These are phyloP conservation scores for Termitomyces eurrhizus DNA, from an alignment of 768 basidiomycete species.

Conservation along the genomic window DNA sequence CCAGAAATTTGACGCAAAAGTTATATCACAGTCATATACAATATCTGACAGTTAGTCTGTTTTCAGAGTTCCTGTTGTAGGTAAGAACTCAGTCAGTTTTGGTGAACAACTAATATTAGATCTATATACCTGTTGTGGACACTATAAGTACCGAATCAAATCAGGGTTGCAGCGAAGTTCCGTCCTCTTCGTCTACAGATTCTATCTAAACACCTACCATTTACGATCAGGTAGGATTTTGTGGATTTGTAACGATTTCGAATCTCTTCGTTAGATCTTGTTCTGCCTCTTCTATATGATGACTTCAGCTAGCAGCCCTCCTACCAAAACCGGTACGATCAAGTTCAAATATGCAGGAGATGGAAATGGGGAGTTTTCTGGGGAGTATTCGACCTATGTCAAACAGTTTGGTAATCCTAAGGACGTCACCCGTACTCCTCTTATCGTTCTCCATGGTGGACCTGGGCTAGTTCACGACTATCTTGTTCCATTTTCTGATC, in stretches of 20 bases:
- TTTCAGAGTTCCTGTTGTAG: no score
- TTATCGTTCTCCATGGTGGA: constrained; percentile 43
- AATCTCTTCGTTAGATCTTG: background rate
- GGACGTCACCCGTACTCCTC: constrained; percentile 19
- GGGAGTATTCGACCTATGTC: constrained; percentile 11
- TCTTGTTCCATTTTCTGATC: constrained; percentile 35
- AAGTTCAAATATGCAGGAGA: constrained; percentile 11
- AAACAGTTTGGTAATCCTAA: constrained; percentile 12
- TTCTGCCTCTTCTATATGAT: background rate
- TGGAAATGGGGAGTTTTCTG: constrained; percentile 3
- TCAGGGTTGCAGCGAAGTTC: no score
- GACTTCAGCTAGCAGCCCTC: background rate
- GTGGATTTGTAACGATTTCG: background rate
- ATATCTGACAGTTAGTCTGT: no score
- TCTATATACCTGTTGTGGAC: no score
- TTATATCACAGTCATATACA: no score
- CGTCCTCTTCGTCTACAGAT: no score
- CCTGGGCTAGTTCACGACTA: constrained; percentile 45
- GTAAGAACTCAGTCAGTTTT: no score
- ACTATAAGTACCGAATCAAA: no score
- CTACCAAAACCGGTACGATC: constrained; percentile 4
- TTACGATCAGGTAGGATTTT: background rate
- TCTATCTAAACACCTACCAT: background rate
- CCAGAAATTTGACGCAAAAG: no score
- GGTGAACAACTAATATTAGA: no score